Evolutionary conservation across 106 monocot species (phyloP).

Genomic region (Ottelia alismoides): DNA sequence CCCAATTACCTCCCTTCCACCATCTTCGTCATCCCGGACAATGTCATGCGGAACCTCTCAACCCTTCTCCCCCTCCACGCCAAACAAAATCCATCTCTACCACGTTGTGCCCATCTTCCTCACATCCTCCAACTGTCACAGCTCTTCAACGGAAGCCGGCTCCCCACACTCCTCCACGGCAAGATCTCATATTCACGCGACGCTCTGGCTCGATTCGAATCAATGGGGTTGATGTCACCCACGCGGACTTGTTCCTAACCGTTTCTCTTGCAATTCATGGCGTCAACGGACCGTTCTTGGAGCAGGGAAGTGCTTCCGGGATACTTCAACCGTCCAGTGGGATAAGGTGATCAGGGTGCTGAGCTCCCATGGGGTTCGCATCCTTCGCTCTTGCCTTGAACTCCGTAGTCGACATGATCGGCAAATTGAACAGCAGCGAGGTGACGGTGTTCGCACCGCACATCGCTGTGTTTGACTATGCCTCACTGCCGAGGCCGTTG

Average conservation of each 20-base stretch:
- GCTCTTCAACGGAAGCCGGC: not conserved
- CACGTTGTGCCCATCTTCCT: not conserved
- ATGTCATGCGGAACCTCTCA: not conserved
- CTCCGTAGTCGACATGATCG: not conserved
- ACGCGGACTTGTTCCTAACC: not conserved
- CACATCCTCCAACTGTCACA: not conserved
- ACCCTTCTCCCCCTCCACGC: not conserved
- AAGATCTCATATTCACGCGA: too few species aligned
- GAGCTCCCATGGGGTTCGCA: not conserved
- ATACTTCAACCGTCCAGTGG: too few species aligned
- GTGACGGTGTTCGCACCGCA: not conserved
- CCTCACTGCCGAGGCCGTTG: not conserved
- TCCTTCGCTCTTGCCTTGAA: not conserved
- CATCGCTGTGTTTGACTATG: not conserved
- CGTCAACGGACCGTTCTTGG: not conserved
- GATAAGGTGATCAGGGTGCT: not conserved
- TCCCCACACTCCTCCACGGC: too few species aligned
- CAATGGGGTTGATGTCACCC: not conserved
- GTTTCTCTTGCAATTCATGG: not conserved
- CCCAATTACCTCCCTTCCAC: not conserved
- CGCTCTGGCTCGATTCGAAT: too few species aligned
- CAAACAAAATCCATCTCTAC: not conserved
- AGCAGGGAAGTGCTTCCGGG: not conserved
- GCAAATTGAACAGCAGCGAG: not conserved
- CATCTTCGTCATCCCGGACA: not conserved